Base-by-base conservation (phyloP, 176 grass and related monocot genomes). In the Calamus simplicifolius region DNA sequence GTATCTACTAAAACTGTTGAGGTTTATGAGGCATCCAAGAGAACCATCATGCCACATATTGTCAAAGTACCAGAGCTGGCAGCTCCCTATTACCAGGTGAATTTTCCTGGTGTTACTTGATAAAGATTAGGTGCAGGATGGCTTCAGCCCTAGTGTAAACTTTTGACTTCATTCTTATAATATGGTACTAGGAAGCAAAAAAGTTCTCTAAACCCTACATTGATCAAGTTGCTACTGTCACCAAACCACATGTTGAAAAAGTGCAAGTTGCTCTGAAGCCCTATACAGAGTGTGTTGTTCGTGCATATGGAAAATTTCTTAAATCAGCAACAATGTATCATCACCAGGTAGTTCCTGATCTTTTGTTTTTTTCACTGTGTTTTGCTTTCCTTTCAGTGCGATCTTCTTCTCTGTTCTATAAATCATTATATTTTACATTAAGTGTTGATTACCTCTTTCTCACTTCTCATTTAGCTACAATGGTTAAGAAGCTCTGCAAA, bases 181-280 rank as follows among this genome's bases (percentile, higher is more conserved):
- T 25, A 13, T 54, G 50, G 7, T 54, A 18, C 18, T 18, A 98
- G 93, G 84, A 80, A 48, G 84, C 77, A 16, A 98, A 85, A 75
- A 82, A 85, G 70, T 57, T 82, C 49, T 92, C 84, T n/a, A 88
- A 89, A 77, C 84, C 87, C 13, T 98, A 89, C 18, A 73, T 98
- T 64, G 75, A 98, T 69, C 83, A 89, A 78, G 70, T 84, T 80
- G 84, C 76, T 79, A 75, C 69, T 48, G 62, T 73, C 61, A 83
- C 79, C 66, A 80, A 80, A 75, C 93, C 93, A 25, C 81, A 92
- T 63, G 76, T 92, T 6, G 67, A 92, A 61, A 88, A 85, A 70
- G 66, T 92, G 51, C 77, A 52, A 82, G 80, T 68, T 72, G 48
- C 58, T 26, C 28, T 77, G 18, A 79, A 85, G 61, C 87, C 93